These are phyloP conservation scores for Pholiota molesta DNA, from an alignment of 768 basidiomycete genomes.

Conservation along the genomic window DNA sequence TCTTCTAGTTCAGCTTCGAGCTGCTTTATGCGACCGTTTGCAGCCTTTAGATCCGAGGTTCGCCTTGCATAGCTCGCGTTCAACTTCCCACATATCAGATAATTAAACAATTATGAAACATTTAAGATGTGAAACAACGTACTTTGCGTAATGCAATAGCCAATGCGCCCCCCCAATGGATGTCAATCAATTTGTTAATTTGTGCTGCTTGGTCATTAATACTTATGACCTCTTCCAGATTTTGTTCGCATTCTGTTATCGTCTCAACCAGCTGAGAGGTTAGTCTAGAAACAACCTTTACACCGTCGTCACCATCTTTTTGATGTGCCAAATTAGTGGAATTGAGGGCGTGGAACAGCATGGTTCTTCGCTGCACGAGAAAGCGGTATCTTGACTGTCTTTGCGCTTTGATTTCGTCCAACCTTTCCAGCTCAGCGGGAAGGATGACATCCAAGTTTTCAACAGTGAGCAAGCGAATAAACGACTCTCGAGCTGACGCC, in stretches of 20 bases:
- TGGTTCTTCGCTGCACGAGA: conserved; percentile 64
- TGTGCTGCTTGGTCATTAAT: conserved; percentile 68
- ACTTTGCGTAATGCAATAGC: conserved; percentile 78
- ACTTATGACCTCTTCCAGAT: conserved; percentile 58
- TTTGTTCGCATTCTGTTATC: conserved; percentile 57
- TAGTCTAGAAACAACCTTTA: conserved; percentile 42
- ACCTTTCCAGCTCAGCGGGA: conserved; percentile 59
- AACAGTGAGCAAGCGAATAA: conserved; percentile 68
- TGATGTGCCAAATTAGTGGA: conserved; percentile 45
- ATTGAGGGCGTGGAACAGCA: conserved; percentile 71
- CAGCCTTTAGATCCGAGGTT: conserved; percentile 54
- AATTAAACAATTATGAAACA: conserved; percentile 1
- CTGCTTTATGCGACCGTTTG: conserved; percentile 49
- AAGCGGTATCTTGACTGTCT: conserved; percentile 73
- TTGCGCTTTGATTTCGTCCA: conserved; percentile 51
- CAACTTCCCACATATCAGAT: conserved; percentile 37
- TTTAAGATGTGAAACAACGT: conserved; percentile 10
- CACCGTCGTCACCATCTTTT: conserved; percentile 39
- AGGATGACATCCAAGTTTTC: conserved; percentile 63
- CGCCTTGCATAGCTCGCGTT: conserved; percentile 75
- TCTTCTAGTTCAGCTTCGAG: conserved; percentile 77
- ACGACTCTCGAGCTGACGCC: conserved; percentile 66
- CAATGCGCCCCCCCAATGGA: conserved; percentile 77
- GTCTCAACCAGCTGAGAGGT: conserved; percentile 64
- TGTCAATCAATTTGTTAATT: conserved; percentile 59